A percentile compares a stretch with the other conserved stretches of the same genome.
Evolutionary conservation across 305 asterid genomes (phyloP).

Genomic region (Fraxinus dipetala): DNA sequence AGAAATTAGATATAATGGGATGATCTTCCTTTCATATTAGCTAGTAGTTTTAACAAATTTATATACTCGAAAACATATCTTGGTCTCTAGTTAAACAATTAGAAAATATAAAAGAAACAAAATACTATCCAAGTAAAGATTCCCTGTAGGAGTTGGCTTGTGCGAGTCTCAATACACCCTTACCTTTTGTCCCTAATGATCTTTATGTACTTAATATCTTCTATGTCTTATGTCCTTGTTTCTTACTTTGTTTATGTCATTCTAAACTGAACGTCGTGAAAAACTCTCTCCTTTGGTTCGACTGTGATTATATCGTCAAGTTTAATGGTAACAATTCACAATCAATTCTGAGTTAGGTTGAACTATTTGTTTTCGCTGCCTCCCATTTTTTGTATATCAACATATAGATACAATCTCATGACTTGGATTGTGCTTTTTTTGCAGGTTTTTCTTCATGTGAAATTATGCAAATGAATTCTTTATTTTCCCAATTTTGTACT

Average conservation of each 20-base stretch:
- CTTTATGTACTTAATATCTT: not conserved
- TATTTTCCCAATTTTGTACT: not conserved
- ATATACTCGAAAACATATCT: not conserved
- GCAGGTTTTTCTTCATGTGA: not conserved
- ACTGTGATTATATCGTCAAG: not conserved
- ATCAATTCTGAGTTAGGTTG: not conserved
- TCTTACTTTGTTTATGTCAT: not conserved
- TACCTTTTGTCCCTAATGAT: not conserved
- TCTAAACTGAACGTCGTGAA: not conserved
- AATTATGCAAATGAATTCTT: not conserved
- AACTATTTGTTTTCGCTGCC: not conserved
- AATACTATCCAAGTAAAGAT: not conserved
- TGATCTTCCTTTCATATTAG: not conserved
- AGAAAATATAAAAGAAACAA: not conserved
- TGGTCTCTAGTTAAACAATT: not conserved
- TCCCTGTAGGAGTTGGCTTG: not conserved
- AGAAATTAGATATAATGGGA: not conserved
- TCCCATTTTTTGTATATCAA: not conserved
- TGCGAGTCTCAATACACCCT: not conserved
- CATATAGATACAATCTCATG: constrained; percentile 2
- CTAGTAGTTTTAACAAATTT: not conserved
- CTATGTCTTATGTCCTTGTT: not conserved
- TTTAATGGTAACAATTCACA: not conserved
- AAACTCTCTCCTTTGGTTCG: not conserved
- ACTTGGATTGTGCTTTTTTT: constrained; percentile 2